A percentile compares a stretch with the other conserved stretches of the same genome.
These are phyloP conservation scores for Aphanomyces stellatus DNA, from an alignment of 352 stramenopile genomes.

Conservation along the genomic window DNA sequence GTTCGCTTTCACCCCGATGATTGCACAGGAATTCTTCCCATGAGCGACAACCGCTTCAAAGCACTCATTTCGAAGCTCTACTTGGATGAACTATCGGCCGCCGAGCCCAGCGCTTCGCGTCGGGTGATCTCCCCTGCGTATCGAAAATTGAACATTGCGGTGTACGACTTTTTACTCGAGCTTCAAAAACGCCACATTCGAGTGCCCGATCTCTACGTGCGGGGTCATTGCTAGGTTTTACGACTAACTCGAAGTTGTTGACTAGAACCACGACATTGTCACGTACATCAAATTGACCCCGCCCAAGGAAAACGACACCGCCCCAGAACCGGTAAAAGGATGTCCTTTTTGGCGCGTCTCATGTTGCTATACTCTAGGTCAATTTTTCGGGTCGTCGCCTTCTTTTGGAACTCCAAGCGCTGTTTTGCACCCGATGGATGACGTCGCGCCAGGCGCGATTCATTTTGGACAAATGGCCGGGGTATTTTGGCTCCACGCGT, in stretches of 20 bases:
- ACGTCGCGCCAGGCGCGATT: slow-evolving; percentile 44
- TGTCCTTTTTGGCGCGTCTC: too few species aligned
- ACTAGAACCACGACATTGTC: too few species aligned
- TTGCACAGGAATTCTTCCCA: slow-evolving; percentile 23
- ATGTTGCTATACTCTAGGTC: too few species aligned
- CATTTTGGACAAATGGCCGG: slow-evolving; percentile 41
- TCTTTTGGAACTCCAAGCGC: slow-evolving; percentile 67
- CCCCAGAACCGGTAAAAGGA: too few species aligned
- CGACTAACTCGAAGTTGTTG: too few species aligned
- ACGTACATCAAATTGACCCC: too few species aligned
- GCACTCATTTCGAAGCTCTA: slow-evolving; percentile 36
- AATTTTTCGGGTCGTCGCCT: slow-evolving; percentile 40
- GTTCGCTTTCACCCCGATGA: not conserved
- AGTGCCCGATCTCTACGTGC: not conserved
- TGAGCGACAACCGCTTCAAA: slow-evolving; percentile 56
- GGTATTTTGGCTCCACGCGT: slow-evolving; percentile 24
- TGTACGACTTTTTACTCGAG: slow-evolving; percentile 7
- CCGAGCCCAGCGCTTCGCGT: too few species aligned
- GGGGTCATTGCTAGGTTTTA: too few species aligned
- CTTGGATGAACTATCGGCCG: too few species aligned
- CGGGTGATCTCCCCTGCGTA: too few species aligned
- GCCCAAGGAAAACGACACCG: too few species aligned
- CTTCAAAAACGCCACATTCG: not conserved
- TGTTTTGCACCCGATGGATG: slow-evolving; percentile 56
- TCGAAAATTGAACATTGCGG: not conserved